These are phyloP conservation scores for Thamnidium elegans DNA, from an alignment of 192 early-diverging fungal genomes.

Conservation along the genomic window DNA sequence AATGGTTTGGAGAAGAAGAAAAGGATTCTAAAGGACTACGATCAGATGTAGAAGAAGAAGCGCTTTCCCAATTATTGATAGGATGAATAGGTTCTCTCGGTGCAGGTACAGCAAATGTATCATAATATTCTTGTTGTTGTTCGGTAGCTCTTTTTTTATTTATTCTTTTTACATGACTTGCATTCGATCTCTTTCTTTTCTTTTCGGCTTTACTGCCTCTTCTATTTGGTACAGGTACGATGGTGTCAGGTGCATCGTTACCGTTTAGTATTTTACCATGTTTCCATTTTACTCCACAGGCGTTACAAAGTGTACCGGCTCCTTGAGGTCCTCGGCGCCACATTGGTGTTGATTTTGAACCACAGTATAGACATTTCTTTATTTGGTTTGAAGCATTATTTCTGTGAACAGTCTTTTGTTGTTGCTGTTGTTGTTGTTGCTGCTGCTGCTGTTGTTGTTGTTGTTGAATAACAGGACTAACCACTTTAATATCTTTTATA, in stretches of 20 bases:
- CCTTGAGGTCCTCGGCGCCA: constrained; percentile 76
- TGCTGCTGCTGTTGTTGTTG: background rate
- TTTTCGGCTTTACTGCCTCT: background rate
- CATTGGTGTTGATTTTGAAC: constrained; percentile 67
- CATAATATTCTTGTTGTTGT: constrained; percentile 6
- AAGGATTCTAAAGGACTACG: constrained; percentile 12
- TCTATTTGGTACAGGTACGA: background rate
- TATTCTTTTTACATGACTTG: background rate
- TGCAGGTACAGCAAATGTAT: constrained; percentile 6
- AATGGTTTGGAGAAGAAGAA: background rate
- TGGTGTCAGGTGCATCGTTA: constrained; percentile 2
- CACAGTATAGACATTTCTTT: constrained; percentile 65
- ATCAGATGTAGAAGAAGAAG: constrained; percentile 6
- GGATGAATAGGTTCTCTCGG: constrained; percentile 5
- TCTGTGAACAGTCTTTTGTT: too few species aligned
- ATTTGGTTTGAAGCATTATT: constrained; percentile 16
- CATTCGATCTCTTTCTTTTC: constrained; percentile 20
- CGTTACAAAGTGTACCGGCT: constrained; percentile 72
- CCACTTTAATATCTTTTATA: constrained; percentile 1
- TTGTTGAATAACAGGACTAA: too few species aligned
- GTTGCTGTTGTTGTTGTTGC: constrained; percentile 1
- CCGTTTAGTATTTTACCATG: constrained; percentile 67
- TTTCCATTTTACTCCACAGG: constrained; percentile 83
- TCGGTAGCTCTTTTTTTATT: background rate
- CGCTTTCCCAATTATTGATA: constrained; percentile 4